Percentiles rank a stretch among this genome's conserved stretches.
These are phyloP conservation scores for Saccharomyces kudriavzevii DNA, from an alignment of 805 yeast genomes.

Conservation along the genomic window DNA sequence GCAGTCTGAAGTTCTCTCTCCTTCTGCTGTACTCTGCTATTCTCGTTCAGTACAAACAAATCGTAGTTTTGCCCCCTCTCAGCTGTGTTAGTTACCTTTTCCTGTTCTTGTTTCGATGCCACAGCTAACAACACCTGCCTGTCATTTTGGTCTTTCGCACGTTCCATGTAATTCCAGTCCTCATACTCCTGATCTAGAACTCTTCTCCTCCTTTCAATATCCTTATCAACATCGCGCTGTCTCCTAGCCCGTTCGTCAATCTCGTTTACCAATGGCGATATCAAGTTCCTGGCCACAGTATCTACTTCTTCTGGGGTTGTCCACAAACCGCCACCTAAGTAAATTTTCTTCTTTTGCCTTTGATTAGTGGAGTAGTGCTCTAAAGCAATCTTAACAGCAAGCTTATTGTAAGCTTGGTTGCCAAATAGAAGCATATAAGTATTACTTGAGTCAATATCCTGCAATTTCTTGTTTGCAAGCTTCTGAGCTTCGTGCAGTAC, in stretches of 20 bases:
- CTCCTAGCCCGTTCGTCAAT: conserved; percentile 59
- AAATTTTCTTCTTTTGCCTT: conserved; percentile 41
- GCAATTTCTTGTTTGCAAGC: conserved; percentile 39
- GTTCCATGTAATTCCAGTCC: conserved; percentile 35
- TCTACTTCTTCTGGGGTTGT: conserved; percentile 71
- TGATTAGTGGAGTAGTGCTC: neutral
- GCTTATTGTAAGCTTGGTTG: conserved; percentile 54
- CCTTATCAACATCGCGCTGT: conserved; percentile 55
- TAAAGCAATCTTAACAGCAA: conserved; percentile 65
- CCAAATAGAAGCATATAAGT: conserved; percentile 10
- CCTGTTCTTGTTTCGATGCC: conserved; percentile 32
- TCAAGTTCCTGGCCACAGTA: conserved; percentile 68
- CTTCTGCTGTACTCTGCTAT: neutral
- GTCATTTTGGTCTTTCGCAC: conserved; percentile 33
- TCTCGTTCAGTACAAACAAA: neutral
- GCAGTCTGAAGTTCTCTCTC: conserved; percentile 22
- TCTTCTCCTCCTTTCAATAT: conserved; percentile 30
- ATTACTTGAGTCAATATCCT: conserved; percentile 37
- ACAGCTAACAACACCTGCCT: conserved; percentile 31
- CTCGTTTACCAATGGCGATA: conserved; percentile 74
- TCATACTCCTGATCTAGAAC: conserved; percentile 34
- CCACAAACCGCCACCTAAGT: conserved; percentile 82
- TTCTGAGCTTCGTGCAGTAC: conserved; percentile 45
- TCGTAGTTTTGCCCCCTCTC: conserved; percentile 8
- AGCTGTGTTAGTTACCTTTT: conserved; percentile 7